phyloP scores from a whole-genome alignment of 2,329 filamentous ascomycete genomes.

The Fusarium domesticum region DNA sequence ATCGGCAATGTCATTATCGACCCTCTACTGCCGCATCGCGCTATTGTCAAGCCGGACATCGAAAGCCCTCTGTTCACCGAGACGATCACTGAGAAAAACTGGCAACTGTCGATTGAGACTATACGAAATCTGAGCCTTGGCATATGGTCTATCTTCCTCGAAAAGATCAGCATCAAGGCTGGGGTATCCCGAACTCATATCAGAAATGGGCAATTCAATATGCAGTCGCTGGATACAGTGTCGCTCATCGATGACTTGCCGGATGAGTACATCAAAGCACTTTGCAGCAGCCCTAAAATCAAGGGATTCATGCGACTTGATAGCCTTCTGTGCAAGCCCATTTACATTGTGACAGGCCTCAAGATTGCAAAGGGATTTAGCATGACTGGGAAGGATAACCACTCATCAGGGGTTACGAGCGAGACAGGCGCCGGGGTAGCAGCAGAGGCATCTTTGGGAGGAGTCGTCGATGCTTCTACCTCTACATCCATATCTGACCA shows the following conservation, averaged over 20 bases:
- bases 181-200: background rate
- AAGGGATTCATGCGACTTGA: background rate
- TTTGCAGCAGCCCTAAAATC: background rate
- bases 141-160: background rate
- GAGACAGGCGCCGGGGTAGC: too few relatives aligned
- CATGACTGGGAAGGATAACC: background rate
- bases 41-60: background rate
- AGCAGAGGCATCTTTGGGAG: background rate
- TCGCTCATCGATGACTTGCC: background rate
- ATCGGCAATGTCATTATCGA: background rate
- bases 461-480: background rate
- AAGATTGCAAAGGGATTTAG: background rate
- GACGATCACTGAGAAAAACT: background rate
- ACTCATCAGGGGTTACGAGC: background rate
- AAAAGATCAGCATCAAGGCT: background rate
- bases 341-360: background rate
- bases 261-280: background rate
- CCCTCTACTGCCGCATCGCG: background rate
- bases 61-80: background rate
- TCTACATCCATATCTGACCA: background rate
- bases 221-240: background rate
- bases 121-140: background rate
- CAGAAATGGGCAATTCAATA: background rate
- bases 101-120: background rate
- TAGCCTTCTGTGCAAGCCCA: background rate